Evolutionary conservation across 176 grass and related monocot species (phyloP).

Genomic region (Neostapfia colusana): DNA sequence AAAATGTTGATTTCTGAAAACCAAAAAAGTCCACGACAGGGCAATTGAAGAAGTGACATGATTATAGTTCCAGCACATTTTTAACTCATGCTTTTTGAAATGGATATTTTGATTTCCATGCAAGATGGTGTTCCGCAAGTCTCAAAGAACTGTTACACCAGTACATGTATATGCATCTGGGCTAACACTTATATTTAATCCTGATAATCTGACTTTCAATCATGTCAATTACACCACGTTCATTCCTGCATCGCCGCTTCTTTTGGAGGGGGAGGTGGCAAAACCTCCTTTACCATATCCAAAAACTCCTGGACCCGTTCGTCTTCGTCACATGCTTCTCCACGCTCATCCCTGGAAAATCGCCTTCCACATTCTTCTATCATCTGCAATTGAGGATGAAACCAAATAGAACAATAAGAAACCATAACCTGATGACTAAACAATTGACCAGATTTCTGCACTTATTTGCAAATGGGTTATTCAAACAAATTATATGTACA

Average conservation of each 20-base stretch:
- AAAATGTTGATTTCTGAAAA: neutral
- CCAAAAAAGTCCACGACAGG: no score
- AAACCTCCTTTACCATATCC: conserved; percentile 48
- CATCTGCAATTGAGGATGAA: conserved; percentile 26
- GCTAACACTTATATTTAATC: no score
- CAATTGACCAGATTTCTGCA: neutral
- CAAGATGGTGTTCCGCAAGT: no score
- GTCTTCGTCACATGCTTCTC: conserved; percentile 6
- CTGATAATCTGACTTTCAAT: neutral
- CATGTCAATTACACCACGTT: neutral
- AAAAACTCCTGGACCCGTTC: conserved; percentile 39
- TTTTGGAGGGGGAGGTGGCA: conserved; percentile 39
- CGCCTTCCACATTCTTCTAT: conserved; percentile 51
- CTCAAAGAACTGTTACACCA: neutral
- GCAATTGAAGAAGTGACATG: no score
- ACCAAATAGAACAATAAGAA: neutral
- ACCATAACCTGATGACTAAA: neutral
- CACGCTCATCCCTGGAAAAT: conserved; percentile 32
- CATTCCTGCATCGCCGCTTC: conserved; percentile 25
- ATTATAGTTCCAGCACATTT: neutral
- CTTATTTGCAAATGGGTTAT: neutral
- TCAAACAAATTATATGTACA: neutral
- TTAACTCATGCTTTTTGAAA: no score
- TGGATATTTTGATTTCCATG: no score
- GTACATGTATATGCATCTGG: no score